Evolutionary conservation across 108 stramenopile genomes (phyloP), one percentile per base, ranked within the genome.

Genomic region (Cyclotella sp.): DNA sequence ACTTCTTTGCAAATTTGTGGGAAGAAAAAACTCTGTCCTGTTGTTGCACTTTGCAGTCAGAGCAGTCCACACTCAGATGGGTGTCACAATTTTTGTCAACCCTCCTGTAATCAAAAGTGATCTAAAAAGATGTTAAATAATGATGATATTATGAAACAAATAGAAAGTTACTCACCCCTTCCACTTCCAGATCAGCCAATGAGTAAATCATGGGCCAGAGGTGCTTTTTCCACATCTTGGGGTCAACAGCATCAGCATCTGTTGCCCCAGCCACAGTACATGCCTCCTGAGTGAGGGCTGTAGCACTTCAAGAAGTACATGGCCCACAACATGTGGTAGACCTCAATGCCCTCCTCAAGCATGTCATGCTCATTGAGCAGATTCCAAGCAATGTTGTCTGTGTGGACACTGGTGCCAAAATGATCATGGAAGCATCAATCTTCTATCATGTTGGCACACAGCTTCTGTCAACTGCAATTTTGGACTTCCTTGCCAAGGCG

Each of bases 1-100:
- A n/a, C n/a, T n/a, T n/a, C n/a, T n/a, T n/a, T n/a, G n/a, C n/a
- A 79, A 75, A 79, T 43, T 84, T 84, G 41, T 75, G 53, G 15
- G 78, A 78, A 24, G 64, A n/a, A 7, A 45, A 46, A 75, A 12
- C 29, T 13, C 16, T 22, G 43, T 10, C 64, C 63, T 34, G 30
- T 24, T 68, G 30, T 15, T 27, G 24, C 30, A 67, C 22, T 16
- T 18, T 53, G 27, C 19, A 68, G 66, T 75, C 75, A 46, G 55
- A 45, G 15, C 65, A 44, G 24, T 74, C 54, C 40, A 74, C 63
- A 52, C 63, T 64, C 54, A 65, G 45, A 26, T 53, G 73, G 43
- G 47, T 55, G 54, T 75, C 73, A 55, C 55, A 2, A 34, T 34
- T 72, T 26, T 0, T 13, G 18, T 60, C 62, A 0, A 21, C 47